A percentile compares a stretch with the other conserved stretches of the same genome.
phyloP scores from a whole-genome alignment of 345 rosid species.

The Firmiana major region DNA sequence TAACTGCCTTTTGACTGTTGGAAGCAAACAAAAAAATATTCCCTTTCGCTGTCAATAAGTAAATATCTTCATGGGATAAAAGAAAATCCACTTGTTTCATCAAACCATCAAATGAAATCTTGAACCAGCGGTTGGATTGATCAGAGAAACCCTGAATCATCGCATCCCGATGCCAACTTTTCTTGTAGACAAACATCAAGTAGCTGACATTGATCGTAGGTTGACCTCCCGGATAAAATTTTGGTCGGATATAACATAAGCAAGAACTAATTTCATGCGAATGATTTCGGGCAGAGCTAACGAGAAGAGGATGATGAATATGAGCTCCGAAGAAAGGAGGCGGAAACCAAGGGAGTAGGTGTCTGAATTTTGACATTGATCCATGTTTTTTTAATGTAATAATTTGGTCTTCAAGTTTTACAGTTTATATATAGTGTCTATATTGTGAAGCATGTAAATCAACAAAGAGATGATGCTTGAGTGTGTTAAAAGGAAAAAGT shows the following conservation, averaged over 20 bases:
- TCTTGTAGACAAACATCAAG: conserved; percentile 67
- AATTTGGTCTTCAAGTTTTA: too few species aligned
- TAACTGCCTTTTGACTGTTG: conserved; percentile 44
- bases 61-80: conserved; percentile 40
- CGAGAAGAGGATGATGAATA: conserved; percentile 52
- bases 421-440: too few species aligned
- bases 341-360: conserved; percentile 44
- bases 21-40: conserved; percentile 55
- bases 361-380: conserved; percentile 17
- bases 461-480: too few species aligned
- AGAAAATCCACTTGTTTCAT: conserved; percentile 25
- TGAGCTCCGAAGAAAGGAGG: conserved; percentile 77
- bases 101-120: conserved; percentile 36
- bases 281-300: conserved; percentile 63
- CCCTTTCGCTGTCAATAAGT: conserved; percentile 48
- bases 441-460: too few species aligned
- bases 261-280: conserved; percentile 43
- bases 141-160: conserved; percentile 51
- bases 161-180: conserved; percentile 65
- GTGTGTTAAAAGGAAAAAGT: not conserved
- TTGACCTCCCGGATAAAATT: conserved; percentile 51
- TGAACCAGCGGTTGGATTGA: conserved; percentile 55
- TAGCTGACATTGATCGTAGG: conserved; percentile 34
- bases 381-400: too few species aligned
- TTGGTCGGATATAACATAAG: conserved; percentile 46